Conservation (phyloP, 306 rosid species). For the Prunus dulcis region DNA sequence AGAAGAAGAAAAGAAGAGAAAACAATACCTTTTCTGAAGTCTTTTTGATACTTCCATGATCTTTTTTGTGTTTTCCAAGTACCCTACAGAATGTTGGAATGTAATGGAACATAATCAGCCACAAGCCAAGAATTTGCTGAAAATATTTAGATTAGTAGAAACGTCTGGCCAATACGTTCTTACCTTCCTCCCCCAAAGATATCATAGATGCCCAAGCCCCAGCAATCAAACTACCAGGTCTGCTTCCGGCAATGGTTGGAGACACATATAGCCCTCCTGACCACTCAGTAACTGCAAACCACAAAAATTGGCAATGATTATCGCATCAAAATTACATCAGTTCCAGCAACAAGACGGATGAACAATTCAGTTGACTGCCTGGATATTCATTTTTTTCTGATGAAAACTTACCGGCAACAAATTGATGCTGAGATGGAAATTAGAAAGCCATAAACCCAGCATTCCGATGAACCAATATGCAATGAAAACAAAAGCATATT, state of each 20-base stretch:
- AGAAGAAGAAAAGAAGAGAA: not conserved
- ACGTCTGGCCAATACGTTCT: constrained; percentile 4
- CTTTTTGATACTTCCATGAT: constrained; percentile 76
- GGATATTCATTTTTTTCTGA: not conserved
- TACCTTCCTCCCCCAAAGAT: constrained; percentile 88
- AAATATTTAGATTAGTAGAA: constrained; percentile 5
- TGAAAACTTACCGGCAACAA: constrained; percentile 89
- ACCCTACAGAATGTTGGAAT: constrained; percentile 52
- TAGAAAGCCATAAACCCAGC: constrained; percentile 43
- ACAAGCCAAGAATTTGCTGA: constrained; percentile 15
- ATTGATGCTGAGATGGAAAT: constrained; percentile 81
- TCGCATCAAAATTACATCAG: not conserved
- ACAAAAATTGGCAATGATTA: not conserved
- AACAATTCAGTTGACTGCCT: not conserved
- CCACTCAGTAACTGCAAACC: constrained; percentile 84
- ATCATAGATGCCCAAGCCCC: constrained; percentile 99
- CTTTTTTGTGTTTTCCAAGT: constrained; percentile 72
- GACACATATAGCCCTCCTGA: constrained; percentile 95
- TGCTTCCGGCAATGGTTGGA: constrained; percentile 96
- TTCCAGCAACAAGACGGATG: not conserved
- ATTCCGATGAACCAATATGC: constrained; percentile 34
- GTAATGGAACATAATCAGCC: constrained; percentile 20
- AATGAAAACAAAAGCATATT: constrained; percentile 35
- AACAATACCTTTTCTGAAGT: constrained; percentile 67
- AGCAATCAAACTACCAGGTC: constrained; percentile 90